Conservation (phyloP, 2,329 filamentous ascomycete genomes). For the Cryoendolithus antarcticus region DNA sequence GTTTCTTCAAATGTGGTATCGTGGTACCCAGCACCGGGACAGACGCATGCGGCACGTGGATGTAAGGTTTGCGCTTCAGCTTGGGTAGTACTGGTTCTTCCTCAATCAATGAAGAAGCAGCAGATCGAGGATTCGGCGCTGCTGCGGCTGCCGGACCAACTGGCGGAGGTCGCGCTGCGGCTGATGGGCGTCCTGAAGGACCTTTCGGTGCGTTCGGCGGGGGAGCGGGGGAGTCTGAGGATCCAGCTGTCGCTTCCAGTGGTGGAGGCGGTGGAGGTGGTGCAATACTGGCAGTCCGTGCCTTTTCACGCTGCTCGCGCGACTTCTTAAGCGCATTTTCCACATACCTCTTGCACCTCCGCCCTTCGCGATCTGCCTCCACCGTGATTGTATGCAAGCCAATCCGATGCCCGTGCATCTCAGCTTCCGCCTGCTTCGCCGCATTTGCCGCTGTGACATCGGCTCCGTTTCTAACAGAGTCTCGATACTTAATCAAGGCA, state of each 20-base stretch:
- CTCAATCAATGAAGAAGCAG: slow-evolving; percentile 43
- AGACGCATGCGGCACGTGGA: slow-evolving; percentile 76
- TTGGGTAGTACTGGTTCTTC: slow-evolving; percentile 53
- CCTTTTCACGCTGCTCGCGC: slow-evolving; percentile 44
- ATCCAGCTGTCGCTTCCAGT: slow-evolving; percentile 18
- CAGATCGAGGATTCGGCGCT: slow-evolving; percentile 30
- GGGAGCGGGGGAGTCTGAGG: slow-evolving; percentile 43
- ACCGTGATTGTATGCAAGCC: slow-evolving; percentile 68
- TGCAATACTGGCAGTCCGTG: slow-evolving; percentile 21
- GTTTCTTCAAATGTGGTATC: slow-evolving; percentile 78
- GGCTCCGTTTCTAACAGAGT: slow-evolving; percentile 43
- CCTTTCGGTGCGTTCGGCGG: slow-evolving; percentile 81
- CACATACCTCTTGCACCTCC: slow-evolving; percentile 66
- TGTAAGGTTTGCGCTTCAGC: slow-evolving; percentile 70
- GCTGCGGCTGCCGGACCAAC: slow-evolving; percentile 27
- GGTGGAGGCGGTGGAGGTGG: slow-evolving; percentile 16
- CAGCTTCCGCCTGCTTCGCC: slow-evolving; percentile 65
- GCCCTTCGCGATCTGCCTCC: slow-evolving; percentile 79
- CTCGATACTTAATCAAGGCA: slow-evolving; percentile 79
- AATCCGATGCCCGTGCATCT: slow-evolving; percentile 67
- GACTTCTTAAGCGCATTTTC: slow-evolving; percentile 60
- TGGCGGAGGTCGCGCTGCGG: slow-evolving; percentile 13
- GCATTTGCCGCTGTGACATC: slow-evolving; percentile 62
- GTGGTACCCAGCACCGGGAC: slow-evolving; percentile 81
- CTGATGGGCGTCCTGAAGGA: slow-evolving; percentile 48